phyloP scores from a whole-genome alignment of 345 rosid genomes.

The Aethionema arabicum region DNA sequence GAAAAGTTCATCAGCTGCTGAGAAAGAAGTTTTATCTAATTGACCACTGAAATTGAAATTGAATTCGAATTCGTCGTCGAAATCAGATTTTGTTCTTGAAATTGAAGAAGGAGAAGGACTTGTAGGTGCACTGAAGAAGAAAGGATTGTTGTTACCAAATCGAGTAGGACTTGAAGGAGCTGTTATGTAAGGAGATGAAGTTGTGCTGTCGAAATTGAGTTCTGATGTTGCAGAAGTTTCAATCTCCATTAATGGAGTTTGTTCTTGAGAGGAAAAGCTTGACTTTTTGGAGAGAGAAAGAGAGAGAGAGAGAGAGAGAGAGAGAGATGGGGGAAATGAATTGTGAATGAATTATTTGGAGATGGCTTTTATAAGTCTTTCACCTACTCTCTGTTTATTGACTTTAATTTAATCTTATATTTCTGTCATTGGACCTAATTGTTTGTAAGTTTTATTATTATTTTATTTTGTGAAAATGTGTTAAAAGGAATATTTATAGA shows the following conservation, averaged over 20 bases:
- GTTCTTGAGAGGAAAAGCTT: constrained; percentile 23
- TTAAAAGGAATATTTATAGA: too few relatives aligned
- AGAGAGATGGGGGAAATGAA: constrained; percentile 24
- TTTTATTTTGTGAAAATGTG: too few relatives aligned
- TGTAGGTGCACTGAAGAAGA: constrained; percentile 61
- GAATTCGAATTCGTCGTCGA: constrained; percentile 65
- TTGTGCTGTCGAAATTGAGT: constrained; percentile 73
- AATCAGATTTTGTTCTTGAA: constrained; percentile 31
- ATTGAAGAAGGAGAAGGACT: constrained; percentile 55
- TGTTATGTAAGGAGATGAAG: constrained; percentile 92
- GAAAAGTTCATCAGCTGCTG: constrained; percentile 89
- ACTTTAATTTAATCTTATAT: constrained; percentile 15
- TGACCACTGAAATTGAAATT: constrained; percentile 78
- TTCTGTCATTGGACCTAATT: too few relatives aligned
- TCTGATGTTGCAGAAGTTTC: constrained; percentile 55
- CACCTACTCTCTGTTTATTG: constrained; percentile 30
- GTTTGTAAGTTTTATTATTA: too few relatives aligned
- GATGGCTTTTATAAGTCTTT: constrained; percentile 56
- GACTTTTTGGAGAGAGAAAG: constrained; percentile 27
- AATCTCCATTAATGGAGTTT: constrained; percentile 41
- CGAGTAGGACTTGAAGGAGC: constrained; percentile 94
- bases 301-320: constrained; percentile 17
- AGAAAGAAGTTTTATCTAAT: constrained; percentile 51
- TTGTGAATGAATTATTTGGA: constrained; percentile 21
- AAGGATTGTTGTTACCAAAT: constrained; percentile 49